phyloP scores from a whole-genome alignment of 1,139 yeast genomes.

The Candida smagusa region DNA sequence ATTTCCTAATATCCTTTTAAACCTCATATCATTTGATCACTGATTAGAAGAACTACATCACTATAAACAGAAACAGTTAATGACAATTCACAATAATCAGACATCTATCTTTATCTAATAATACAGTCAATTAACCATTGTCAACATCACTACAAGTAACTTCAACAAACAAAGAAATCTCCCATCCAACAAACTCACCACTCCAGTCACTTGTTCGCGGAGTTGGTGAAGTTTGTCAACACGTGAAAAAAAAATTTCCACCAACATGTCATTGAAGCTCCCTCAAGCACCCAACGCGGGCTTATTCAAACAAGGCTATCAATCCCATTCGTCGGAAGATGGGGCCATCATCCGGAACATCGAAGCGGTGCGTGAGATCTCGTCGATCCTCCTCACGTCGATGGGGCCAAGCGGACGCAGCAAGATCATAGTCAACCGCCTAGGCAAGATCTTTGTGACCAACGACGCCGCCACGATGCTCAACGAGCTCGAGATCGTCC shows the following conservation, averaged over 20 bases:
- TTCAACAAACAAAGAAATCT: no score
- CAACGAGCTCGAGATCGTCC: conserved; percentile 89
- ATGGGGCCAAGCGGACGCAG: conserved; percentile 98
- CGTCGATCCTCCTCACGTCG: conserved; percentile 87
- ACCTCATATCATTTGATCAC: no score
- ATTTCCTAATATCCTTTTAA: no score
- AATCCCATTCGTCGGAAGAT: conserved; percentile 81
- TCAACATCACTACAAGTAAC: no score
- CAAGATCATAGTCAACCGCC: conserved; percentile 82
- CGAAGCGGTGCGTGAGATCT: conserved; percentile 90
- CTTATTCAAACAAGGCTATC: conserved; percentile 94
- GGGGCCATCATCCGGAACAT: conserved; percentile 93
- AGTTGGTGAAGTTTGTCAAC: no score
- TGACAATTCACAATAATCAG: no score
- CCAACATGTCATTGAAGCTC: conserved; percentile 77
- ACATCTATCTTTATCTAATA: no score
- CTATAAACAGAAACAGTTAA: no score
- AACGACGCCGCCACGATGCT: conserved; percentile 97
- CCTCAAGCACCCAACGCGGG: conserved; percentile 95
- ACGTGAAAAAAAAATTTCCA: neutral
- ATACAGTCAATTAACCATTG: no score
- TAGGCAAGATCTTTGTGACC: conserved; percentile 84
- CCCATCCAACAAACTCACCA: no score
- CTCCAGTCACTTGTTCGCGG: no score
- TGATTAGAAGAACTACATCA: no score